Evolutionary conservation across 1,139 yeast genomes (phyloP), one percentile per base, ranked within the genome.

Genomic region (Wickerhamomyces sp.): DNA sequence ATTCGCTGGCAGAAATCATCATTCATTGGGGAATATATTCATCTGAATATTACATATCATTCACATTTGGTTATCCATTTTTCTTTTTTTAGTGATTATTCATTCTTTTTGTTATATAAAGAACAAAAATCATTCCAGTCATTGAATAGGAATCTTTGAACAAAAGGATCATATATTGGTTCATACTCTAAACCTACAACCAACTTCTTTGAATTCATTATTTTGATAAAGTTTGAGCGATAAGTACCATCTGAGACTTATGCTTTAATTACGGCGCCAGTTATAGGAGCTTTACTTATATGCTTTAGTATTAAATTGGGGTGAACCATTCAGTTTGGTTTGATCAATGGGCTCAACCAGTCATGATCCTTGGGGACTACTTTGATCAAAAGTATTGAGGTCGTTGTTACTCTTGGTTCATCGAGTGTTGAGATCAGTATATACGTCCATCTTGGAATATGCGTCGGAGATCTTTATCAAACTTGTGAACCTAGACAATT

Each of bases 341-440:
- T n/a, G 40, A 25, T 25, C 14, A 13, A 27, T 14, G 52, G 54
- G 46, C 48, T 27, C 46, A 35, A 42, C 35, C 46, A 37, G 50
- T 26, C 21, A 19, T 25, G 18, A 26, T 19, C 31, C 18, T 13
- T 14, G 29, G 18, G 17, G 10, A 9, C 7, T 25, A 14, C 27
- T 12, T 15, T 13, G 35, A 30, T 35, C 34, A 25, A 20, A 31
- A n/a, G n/a, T 17, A 15, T 22, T 31, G 10, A 19, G 34, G 18
- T 33, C 28, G 31, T 25, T 18, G 19, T 26, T 7, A 5, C 15
- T 19, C n/a, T 20, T 28, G n/a, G 28, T 26, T 24, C 28, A 33
- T 32, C 44, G 21, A 39, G 46, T 35, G 39, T 42, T 41, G 45
- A 33, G 47, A 49, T 46, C 52, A 51, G 48, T 41, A 46, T 44